These are phyloP conservation scores for Blastosporella zonata DNA, from an alignment of 1,284 basidiomycete genomes.

Conservation along the genomic window DNA sequence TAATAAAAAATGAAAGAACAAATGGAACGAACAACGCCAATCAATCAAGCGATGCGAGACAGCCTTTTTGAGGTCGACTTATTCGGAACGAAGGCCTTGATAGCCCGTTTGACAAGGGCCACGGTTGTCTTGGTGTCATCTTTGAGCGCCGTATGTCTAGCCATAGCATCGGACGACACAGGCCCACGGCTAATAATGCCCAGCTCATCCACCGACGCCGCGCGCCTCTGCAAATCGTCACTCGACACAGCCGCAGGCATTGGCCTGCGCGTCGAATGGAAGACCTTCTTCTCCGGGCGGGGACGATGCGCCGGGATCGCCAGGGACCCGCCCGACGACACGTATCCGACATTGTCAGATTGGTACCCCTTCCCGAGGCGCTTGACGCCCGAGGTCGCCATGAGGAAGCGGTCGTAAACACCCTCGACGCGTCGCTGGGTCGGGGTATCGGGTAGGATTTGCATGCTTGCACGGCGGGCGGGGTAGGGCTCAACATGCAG, in stretches of 20 bases:
- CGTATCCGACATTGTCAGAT: constrained; percentile 51
- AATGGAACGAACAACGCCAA: not conserved
- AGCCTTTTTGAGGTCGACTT: constrained; percentile 45
- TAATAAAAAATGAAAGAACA: not conserved
- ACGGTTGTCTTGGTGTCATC: constrained; percentile 51
- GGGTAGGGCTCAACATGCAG: constrained; percentile 64
- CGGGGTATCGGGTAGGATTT: constrained; percentile 48
- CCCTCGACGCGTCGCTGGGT: constrained; percentile 58
- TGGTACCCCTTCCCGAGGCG: constrained; percentile 74
- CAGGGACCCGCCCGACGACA: constrained; percentile 20
- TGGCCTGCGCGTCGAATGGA: constrained; percentile 47
- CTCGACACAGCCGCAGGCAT: constrained; percentile 70
- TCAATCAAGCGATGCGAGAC: constrained; percentile 35
- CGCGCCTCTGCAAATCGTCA: constrained; percentile 43
- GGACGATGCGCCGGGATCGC: constrained; percentile 24
- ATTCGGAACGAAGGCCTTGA: constrained; percentile 63
- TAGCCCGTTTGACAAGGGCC: constrained; percentile 58
- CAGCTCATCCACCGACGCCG: constrained; percentile 51
- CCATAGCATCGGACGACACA: constrained; percentile 23
- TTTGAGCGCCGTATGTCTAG: constrained; percentile 28
- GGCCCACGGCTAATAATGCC: constrained; percentile 40
- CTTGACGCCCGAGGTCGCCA: constrained; percentile 73
- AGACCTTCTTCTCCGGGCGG: constrained; percentile 44
- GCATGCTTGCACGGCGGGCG: constrained; percentile 36
- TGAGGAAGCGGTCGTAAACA: constrained; percentile 74